Evolutionary conservation across 352 stramenopile genomes (phyloP), one percentile per base, ranked within the genome.

Genomic region (Detonula confervacea): DNA sequence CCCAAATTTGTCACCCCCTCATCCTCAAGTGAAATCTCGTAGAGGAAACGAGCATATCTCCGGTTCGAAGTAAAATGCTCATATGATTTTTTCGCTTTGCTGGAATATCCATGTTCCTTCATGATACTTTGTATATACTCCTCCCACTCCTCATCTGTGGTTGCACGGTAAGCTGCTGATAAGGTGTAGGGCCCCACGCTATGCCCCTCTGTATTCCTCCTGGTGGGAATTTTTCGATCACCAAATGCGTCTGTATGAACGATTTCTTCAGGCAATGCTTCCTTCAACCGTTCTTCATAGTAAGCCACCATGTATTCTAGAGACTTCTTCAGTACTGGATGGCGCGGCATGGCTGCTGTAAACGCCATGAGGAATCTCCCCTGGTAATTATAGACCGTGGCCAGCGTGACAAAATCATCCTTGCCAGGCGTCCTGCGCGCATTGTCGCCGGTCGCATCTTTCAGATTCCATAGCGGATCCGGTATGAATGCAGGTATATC

Each of bases 61-160:
- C 20, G 30, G 1, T 44, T 70, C 1, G 33, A 29, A 27, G 37
- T 8, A 18, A 52, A n/a, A n/a, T n/a, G n/a, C n/a, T n/a, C n/a
- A n/a, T n/a, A n/a, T n/a, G n/a, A n/a, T n/a, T 67, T 42, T 47
- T 33, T 52, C 1, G 4, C 24, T 2, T 27, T 35, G 24, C 2
- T 20, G 8, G 61, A 37, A 60, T 39, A 8, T 35, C n/a, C 61
- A 44, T 44, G 18, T 37, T 60, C 39, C 22, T 56, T 20, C 9
- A 57, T 35, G 8, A 70, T 27, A 8, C 12, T 16, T 14, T 22
- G 29, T 5, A 70, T 42, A n/a, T 70, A 60, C 3, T 70, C 39
- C 22, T 70, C 61, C 61, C 61, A 70, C 6, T 70, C 61, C 33
- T 37, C 22, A 22, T 70, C 61, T 24, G 46, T 33, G 14, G 61